phyloP scores from a whole-genome alignment of 768 basidiomycete species.

The Floccularia luteovirens region DNA sequence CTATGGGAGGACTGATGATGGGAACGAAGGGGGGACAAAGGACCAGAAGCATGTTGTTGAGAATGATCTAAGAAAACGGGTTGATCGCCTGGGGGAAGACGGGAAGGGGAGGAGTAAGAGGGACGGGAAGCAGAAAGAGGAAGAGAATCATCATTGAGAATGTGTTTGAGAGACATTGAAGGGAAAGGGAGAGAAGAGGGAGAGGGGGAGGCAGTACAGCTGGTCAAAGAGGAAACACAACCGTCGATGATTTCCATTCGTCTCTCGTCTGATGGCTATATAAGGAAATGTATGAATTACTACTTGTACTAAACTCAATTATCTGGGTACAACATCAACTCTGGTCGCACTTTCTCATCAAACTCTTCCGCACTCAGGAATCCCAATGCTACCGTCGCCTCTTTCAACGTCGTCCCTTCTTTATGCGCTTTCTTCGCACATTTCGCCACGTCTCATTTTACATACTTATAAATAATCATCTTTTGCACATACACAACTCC shows the following conservation, averaged over 20 bases:
- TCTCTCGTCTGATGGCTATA: not conserved
- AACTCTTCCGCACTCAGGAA: conserved; percentile 88
- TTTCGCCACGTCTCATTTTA: conserved; percentile 80
- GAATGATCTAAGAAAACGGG: conserved; percentile 6
- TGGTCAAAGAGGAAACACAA: conserved; percentile 20
- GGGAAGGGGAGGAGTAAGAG: conserved; percentile 20
- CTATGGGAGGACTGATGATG: conserved; percentile 10
- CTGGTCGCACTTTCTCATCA: conserved; percentile 87
- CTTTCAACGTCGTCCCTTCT: conserved; percentile 94
- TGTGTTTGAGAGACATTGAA: conserved; percentile 69
- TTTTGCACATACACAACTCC: conserved; percentile 2
- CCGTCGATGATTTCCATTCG: conserved; percentile 14
- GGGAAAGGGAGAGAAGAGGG: conserved; percentile 7
- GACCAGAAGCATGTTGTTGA: conserved; percentile 17
- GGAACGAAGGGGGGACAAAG: conserved; percentile 13
- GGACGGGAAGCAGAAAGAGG: conserved; percentile 24
- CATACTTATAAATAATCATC: conserved; percentile 8
- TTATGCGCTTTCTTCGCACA: conserved; percentile 99
- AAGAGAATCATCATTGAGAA: conserved; percentile 69
- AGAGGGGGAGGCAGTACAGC: conserved; percentile 21
- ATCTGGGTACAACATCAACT: conserved; percentile 79
- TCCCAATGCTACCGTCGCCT: conserved; percentile 85
- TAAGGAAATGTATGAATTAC: conserved; percentile 1
- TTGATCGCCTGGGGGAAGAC: conserved; percentile 11
- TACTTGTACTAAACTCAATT: conserved; percentile 12